These are phyloP conservation scores for Yamadazyma membranifaciens DNA, from an alignment of 1,139 yeast species.

Conservation along the genomic window DNA sequence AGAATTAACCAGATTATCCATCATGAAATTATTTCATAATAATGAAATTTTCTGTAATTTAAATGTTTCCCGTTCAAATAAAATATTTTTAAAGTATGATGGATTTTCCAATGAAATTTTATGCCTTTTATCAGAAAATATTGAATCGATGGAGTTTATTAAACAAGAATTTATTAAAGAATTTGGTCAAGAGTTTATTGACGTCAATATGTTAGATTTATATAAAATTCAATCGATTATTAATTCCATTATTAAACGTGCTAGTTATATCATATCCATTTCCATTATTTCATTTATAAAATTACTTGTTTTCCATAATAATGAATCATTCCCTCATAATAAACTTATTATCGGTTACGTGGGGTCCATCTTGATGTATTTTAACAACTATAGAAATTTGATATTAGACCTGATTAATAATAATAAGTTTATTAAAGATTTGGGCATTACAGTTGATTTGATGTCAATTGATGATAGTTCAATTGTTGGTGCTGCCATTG, in stretches of 20 bases:
- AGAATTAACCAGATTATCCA: conserved; percentile 46
- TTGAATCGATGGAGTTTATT: conserved; percentile 19
- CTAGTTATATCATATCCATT: conserved; percentile 42
- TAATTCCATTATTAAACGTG: conserved; percentile 33
- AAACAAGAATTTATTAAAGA: conserved; percentile 19
- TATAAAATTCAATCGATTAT: conserved; percentile 26
- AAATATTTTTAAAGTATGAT: conserved; percentile 25
- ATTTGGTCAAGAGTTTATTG: conserved; percentile 23
- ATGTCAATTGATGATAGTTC: conserved; percentile 43
- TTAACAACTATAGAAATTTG: conserved; percentile 31
- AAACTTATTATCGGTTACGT: conserved; percentile 41
- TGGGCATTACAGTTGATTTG: conserved; percentile 35
- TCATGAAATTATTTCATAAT: conserved; percentile 31
- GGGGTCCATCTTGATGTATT: conserved; percentile 42
- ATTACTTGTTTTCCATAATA: conserved; percentile 31
- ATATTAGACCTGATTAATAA: conserved; percentile 31
- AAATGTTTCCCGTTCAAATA: conserved; percentile 8
- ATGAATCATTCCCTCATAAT: conserved; percentile 17
- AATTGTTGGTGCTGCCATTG: conserved; percentile 48
- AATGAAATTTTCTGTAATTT: conserved; percentile 28
- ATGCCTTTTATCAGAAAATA: conserved; percentile 35
- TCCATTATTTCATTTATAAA: conserved; percentile 36
- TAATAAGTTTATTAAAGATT: conserved; percentile 23
- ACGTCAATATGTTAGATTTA: conserved; percentile 26
- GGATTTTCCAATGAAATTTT: conserved; percentile 42